These are phyloP conservation scores for Plectosphaerella sp. DNA, from an alignment of 2,329 filamentous ascomycete genomes.

Conservation along the genomic window DNA sequence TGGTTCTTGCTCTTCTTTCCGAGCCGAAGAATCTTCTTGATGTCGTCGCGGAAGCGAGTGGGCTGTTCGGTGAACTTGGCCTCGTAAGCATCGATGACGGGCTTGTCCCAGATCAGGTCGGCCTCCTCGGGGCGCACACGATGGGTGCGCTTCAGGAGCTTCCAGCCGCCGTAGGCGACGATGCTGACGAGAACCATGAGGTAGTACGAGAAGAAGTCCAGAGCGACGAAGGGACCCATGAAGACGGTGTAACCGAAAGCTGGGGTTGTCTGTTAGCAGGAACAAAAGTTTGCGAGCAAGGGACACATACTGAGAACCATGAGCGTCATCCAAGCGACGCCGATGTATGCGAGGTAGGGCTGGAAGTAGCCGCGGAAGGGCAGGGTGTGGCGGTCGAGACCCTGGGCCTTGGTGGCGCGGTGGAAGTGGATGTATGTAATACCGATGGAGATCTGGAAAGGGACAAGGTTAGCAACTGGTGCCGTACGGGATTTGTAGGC, in stretches of 20 bases:
- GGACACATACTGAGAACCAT: conserved; percentile 41
- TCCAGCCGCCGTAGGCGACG: conserved; percentile 56
- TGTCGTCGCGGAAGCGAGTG: conserved; percentile 51
- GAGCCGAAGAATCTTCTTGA: conserved; percentile 40
- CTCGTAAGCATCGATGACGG: conserved; percentile 55
- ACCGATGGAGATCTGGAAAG: conserved; percentile 33
- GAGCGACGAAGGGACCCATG: background rate
- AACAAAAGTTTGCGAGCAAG: no score
- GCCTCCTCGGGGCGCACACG: conserved; percentile 48
- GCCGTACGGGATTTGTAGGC: background rate
- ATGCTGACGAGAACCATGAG: conserved; percentile 52
- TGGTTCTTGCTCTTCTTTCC: conserved; percentile 16
- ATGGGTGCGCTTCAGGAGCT: conserved; percentile 56
- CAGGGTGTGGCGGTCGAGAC: conserved; percentile 37
- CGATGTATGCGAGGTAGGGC: conserved; percentile 50
- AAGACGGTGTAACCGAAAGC: background rate
- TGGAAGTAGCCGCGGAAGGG: conserved; percentile 57
- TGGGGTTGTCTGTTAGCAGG: no score
- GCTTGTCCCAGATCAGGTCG: conserved; percentile 58
- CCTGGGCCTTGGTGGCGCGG: conserved; percentile 45
- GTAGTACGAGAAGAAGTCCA: conserved; percentile 41
- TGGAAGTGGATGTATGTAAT: conserved; percentile 55
- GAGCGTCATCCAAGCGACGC: conserved; percentile 33
- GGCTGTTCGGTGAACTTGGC: conserved; percentile 42
- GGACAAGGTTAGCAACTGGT: background rate